Base-by-base conservation (phyloP, 2,329 filamentous ascomycete species). In the Ceratocystis harringtonii region DNA sequence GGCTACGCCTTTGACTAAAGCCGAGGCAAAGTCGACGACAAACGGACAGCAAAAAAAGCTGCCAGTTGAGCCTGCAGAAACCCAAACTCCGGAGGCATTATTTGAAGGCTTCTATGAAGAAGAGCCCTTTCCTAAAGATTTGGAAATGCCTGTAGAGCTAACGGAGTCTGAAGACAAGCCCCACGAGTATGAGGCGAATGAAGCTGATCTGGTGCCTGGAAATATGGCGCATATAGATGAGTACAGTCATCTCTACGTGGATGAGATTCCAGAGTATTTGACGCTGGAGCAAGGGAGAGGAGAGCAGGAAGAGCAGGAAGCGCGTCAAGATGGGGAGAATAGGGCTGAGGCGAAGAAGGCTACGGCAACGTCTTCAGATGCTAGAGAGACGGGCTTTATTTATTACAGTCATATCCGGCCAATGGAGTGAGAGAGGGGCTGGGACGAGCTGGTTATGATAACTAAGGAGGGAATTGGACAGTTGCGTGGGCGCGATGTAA, bases 351-450 rank as follows among this genome's bases (percentile, higher is more conserved):
- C 32, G 12, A 28, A 65, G 30, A n/a, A 48, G 19, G 15, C 12
- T 8, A 28, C 41, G 8, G 19, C 28, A 28, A 22, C 44, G 25
- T 8, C 52, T 10, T n/a, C 41, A n/a, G 19, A 22, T 45, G n/a
- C 19, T 62, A 44, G 19, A 22, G 61, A 48, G 61, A 48, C 22
- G 7, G 61, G 30, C 61, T 62, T 62, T 48, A 30, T 62, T 32
- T 62, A 22, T 28, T 62, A 62, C 61, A 22, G 19, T 22, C 43
- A 28, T n/a, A 62, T 62, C 28, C 61, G 61, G 30, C 61, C 61
- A 48, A 62, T 62, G 61, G 61, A 62, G n/a, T 62, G 44, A 45
- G 44, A 32, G 50, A 7, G 32, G 17, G n/a, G 12, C n/a, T 7
- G 10, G 19, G 36, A 10, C 12, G 22, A 2, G 17, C 8, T 28